Percentiles rank a stretch among this genome's conserved stretches.
phyloP scores from a whole-genome alignment of 2,329 filamentous ascomycete species.

The Phaeosphaeriaceae sp. region DNA sequence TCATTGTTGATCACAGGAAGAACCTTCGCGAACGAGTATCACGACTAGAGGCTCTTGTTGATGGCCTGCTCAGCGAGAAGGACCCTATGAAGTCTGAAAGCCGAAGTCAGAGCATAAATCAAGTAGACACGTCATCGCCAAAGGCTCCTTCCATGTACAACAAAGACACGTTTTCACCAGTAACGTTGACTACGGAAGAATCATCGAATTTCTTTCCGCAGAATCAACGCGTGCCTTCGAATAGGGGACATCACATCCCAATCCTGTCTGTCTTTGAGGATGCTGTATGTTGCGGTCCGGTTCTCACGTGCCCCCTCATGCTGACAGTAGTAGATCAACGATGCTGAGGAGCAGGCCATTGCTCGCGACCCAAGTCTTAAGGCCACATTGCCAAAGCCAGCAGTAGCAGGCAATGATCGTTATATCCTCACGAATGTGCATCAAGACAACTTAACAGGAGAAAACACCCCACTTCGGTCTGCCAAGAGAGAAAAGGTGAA shows the following conservation, averaged over 20 bases:
- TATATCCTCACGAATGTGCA: slow-evolving; percentile 42
- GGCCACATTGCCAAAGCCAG: slow-evolving; percentile 21
- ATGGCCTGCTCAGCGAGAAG: slow-evolving; percentile 47
- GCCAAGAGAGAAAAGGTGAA: slow-evolving; percentile 46
- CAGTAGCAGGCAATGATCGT: slow-evolving; percentile 20
- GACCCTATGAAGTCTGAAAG: slow-evolving; percentile 35
- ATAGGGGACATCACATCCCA: slow-evolving; percentile 44
- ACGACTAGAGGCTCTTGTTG: slow-evolving; percentile 50
- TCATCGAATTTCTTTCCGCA: slow-evolving; percentile 29
- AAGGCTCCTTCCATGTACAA: slow-evolving; percentile 30
- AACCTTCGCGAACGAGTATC: slow-evolving; percentile 53
- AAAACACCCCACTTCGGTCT: slow-evolving; percentile 24
- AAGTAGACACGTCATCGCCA: slow-evolving; percentile 36
- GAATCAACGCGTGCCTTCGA: slow-evolving; percentile 29
- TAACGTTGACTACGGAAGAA: slow-evolving; percentile 42
- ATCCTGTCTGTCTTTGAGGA: slow-evolving; percentile 49
- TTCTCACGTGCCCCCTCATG: not conserved
- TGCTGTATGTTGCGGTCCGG: slow-evolving; percentile 35
- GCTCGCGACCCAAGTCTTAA: slow-evolving; percentile 27
- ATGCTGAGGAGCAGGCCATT: slow-evolving; percentile 41
- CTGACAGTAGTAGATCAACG: slow-evolving; percentile 41
- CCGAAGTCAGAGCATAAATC: slow-evolving; percentile 25
- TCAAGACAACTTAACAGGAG: slow-evolving; percentile 32
- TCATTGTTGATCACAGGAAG: slow-evolving; percentile 51
- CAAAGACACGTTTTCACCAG: slow-evolving; percentile 39